Conservation (phyloP, 179 eudicot genomes). For the Vitellaria paradoxa region DNA sequence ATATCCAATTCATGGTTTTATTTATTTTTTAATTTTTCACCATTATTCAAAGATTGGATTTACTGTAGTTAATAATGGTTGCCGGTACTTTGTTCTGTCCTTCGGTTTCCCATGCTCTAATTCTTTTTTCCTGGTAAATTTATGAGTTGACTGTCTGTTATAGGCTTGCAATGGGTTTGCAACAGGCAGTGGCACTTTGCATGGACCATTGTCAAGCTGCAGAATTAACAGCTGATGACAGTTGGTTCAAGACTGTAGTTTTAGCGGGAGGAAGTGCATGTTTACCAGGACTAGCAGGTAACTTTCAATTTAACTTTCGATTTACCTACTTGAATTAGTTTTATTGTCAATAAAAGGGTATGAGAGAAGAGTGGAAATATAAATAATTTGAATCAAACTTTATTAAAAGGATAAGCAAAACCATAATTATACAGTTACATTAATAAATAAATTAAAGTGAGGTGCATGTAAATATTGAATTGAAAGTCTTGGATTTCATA, state of each 20-base stretch:
- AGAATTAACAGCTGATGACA: conserved; percentile 54
- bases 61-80: not conserved
- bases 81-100: not conserved
- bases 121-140: conserved; percentile 9
- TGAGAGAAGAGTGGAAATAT: not conserved
- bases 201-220: conserved; percentile 86
- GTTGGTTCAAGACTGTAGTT: conserved; percentile 88
- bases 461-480: not conserved
- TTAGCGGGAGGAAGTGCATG: conserved; percentile 85
- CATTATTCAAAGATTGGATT: not conserved
- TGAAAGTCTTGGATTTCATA: not conserved
- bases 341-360: not conserved
- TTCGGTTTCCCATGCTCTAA: not conserved
- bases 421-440: not conserved
- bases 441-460: conserved; percentile 7
- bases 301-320: conserved; percentile 8
- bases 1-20: not conserved
- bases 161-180: conserved; percentile 85
- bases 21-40: not conserved
- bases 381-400: not conserved
- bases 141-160: not conserved
- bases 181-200: conserved; percentile 84
- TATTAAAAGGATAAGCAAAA: not conserved
- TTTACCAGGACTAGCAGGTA: conserved; percentile 87
- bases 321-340: not conserved